Conservation (phyloP, 108 stramenopile species). For the Nitzschia putrida region DNA sequence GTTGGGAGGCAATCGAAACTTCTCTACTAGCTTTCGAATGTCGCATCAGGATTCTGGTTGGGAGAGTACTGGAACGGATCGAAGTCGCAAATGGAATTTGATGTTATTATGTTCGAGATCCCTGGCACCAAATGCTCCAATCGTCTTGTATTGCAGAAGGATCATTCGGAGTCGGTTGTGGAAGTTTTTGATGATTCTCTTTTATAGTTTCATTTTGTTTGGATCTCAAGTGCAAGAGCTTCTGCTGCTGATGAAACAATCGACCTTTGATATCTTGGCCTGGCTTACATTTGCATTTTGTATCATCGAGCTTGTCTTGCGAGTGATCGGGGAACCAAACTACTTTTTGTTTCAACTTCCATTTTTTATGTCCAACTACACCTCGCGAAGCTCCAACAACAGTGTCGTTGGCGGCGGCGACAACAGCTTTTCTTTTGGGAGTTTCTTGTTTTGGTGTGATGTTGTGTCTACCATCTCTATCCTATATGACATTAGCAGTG, state of each 20-base stretch:
- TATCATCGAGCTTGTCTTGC: slow-evolving; percentile 53
- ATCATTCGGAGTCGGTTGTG: slow-evolving; percentile 31
- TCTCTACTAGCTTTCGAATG: no score
- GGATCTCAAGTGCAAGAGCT: slow-evolving; percentile 61
- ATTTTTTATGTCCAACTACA: background rate
- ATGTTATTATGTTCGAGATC: background rate
- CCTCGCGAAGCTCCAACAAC: slow-evolving; percentile 6
- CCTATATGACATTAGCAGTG: slow-evolving; percentile 58
- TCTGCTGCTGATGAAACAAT: slow-evolving; percentile 31
- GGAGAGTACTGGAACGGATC: no score
- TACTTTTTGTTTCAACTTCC: slow-evolving; percentile 51
- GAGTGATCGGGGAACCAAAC: slow-evolving; percentile 43
- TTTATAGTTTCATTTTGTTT: slow-evolving; percentile 56
- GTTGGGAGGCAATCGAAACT: no score
- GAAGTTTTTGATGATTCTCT: slow-evolving; percentile 33
- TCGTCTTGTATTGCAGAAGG: background rate
- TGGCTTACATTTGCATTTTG: slow-evolving; percentile 42
- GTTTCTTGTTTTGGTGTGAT: slow-evolving; percentile 82
- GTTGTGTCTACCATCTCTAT: slow-evolving; percentile 54
- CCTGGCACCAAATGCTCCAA: background rate
- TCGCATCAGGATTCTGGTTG: no score
- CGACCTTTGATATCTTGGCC: slow-evolving; percentile 50
- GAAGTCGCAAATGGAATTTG: no score
- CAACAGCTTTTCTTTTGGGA: slow-evolving; percentile 32
- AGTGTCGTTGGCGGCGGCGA: background rate